Base-by-base conservation (phyloP, 805 yeast genomes). In the Metschnikowia orientalis region DNA sequence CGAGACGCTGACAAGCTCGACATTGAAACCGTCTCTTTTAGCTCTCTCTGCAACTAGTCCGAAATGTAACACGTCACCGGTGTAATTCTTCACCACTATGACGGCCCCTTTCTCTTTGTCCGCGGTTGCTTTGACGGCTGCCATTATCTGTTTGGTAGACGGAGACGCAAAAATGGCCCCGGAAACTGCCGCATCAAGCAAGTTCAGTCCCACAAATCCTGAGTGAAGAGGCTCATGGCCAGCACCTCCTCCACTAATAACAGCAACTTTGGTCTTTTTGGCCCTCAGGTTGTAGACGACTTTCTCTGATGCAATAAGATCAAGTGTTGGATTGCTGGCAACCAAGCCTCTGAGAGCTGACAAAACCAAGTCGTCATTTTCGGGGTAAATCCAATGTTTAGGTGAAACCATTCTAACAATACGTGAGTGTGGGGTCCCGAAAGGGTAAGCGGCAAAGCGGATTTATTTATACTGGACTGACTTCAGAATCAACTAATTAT, bases 211-310 rank as follows among this genome's bases (percentile, higher is more conserved):
- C 14, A 89, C 88, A 55, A 78, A 89, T 0, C 95, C 97, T 6
- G 85, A 89, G 51, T 90, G 97, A 4, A 88, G 69, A 16, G 97
- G 97, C 59, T 89, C 97, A 53, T 89, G 97, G 29, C 97, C 97
- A 9, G 89, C 78, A 17, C 97, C 97, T 35, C 97, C 97, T 39
- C 97, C 96, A 20, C 95, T 79, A 17, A 89, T 62, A 30, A 89
- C 51, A 5, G 85, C 73, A 26, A 88, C 82, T 49, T 84, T 81
- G n/a, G 45, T 28, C 9, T 26, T 26, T 12, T 55, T 48, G 27
- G 55, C 50, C n/a, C 63, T 51, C 12, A 69, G 63, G 38, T 66
- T 61, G 54, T 60, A 73, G 8, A 77, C 69, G 4, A 79, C 81
- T 38, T 71, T 66, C 50, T 80, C 84, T 5, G 68, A 49, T 22